These are phyloP conservation scores for Ustilago esculenta DNA, from an alignment of 1,284 basidiomycete genomes.

Conservation along the genomic window DNA sequence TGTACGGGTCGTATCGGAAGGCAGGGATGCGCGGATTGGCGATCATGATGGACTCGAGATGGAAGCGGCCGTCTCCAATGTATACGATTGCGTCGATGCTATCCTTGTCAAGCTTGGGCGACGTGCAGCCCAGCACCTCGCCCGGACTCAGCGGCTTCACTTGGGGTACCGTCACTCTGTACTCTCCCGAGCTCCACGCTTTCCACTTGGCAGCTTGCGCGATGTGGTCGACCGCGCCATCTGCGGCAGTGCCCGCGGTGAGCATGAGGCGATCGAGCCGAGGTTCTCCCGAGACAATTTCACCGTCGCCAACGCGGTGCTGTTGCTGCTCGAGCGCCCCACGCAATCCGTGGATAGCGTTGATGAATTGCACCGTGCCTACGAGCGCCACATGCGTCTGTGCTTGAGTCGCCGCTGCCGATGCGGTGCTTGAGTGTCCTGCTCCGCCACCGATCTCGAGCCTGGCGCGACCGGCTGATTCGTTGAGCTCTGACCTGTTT, in stretches of 20 bases:
- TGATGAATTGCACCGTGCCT: conserved; percentile 66
- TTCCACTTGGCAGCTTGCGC: conserved; percentile 44
- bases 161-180: conserved; percentile 76
- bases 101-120: conserved; percentile 74
- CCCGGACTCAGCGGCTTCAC: conserved; percentile 94
- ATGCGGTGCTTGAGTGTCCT: neutral
- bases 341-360: conserved; percentile 58
- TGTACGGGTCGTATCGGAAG: conserved; percentile 98
- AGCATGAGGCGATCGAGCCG: conserved; percentile 30
- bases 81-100: conserved; percentile 71
- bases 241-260: conserved; percentile 16
- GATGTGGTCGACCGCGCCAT: conserved; percentile 30
- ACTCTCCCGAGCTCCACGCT: conserved; percentile 44
- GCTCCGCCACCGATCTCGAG: conserved; percentile 41
- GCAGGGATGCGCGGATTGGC: conserved; percentile 95
- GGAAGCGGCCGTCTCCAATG: conserved; percentile 96
- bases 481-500: conserved; percentile 18
- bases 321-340: conserved; percentile 51
- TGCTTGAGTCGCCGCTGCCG: neutral
- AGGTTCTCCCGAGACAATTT: conserved; percentile 20
- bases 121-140: conserved; percentile 96
- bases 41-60: conserved; percentile 98
- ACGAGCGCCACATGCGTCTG: conserved; percentile 61
- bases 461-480: conserved; percentile 28
- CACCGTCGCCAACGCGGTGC: conserved; percentile 30